phyloP scores from a whole-genome alignment of 1,284 basidiomycete genomes.

The Rhodofomes roseus region DNA sequence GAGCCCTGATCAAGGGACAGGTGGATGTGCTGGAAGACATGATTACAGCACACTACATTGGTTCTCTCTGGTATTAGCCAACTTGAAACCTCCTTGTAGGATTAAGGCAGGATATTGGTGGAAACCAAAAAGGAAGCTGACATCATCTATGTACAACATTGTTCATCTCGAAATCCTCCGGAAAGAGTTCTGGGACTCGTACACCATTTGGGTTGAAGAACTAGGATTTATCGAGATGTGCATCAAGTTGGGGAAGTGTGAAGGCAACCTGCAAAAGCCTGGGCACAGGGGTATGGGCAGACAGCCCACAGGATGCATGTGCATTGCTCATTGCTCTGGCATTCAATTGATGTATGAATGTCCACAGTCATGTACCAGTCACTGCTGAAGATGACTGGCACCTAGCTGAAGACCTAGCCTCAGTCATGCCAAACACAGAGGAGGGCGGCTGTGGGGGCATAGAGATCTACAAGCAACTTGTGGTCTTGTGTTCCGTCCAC shows the following conservation, averaged over 20 bases:
- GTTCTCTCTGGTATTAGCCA: no score
- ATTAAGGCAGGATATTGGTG: constrained; percentile 14
- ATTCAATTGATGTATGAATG: neutral
- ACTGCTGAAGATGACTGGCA: constrained; percentile 64
- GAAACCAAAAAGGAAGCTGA: constrained; percentile 8
- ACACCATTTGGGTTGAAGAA: constrained; percentile 14
- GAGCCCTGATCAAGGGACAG: neutral
- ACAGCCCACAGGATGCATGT: neutral
- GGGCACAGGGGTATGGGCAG: constrained; percentile 8
- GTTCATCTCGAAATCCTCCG: constrained; percentile 8
- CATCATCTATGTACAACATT: constrained; percentile 16
- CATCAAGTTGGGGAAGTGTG: constrained; percentile 14
- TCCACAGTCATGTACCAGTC: constrained; percentile 58
- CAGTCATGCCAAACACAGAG: constrained; percentile 64
- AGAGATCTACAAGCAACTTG: constrained; percentile 56
- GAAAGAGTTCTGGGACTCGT: constrained; percentile 6
- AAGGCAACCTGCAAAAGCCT: constrained; percentile 6
- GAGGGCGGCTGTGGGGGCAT: constrained; percentile 71
- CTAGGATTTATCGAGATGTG: constrained; percentile 17
- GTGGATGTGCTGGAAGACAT: neutral
- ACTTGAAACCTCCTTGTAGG: constrained; percentile 6
- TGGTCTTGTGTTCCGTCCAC: constrained; percentile 2
- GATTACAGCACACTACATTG: neutral
- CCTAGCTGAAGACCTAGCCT: constrained; percentile 65
- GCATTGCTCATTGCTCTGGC: neutral